Evolutionary conservation across 495 filamentous ascomycete species (phyloP), one percentile per base, ranked within the genome.

Genomic region (Jackrogersella minutella): DNA sequence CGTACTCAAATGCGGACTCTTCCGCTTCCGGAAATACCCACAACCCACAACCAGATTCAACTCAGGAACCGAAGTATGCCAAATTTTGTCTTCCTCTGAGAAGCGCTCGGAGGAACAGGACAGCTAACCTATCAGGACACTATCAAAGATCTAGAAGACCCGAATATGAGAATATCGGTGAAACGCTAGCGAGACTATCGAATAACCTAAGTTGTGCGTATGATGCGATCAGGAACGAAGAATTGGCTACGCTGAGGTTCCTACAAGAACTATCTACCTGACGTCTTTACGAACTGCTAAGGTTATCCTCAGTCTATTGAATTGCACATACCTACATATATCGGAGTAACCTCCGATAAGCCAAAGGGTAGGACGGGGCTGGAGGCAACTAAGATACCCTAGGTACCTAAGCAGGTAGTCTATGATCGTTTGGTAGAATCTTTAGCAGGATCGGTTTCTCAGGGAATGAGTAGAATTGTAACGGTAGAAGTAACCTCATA

Each of bases 1-100:
- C 66, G 3, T 64, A 64, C 21, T 44, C n/a, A n/a, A n/a, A 14
- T 11, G 16, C 19, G 1, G 58, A 61, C 8, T 17, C 16, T 14
- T 10, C 10, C 14, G 10, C 6, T 36, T 7, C 14, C 52, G 51
- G 0, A 14, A 9, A 9, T 10, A 3, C 11, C 33, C 8, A 36
- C 11, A 10, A 36, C 11, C 9, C n/a, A 10, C 33, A 44, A 8
- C 33, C 37, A 41, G 22, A 30, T 10, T 6, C 30, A 17, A 13
- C 41, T 9, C 57, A 22, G 22, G 8, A 50, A 5, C 5, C 5
- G 19, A 14, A 19, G n/a, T 2, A 13, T 6, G 16, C 16, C 9
- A 5, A 19, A 1, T 13, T 41, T 4, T 19, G 10, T 2, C 16
- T 41, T 3, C 11, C 33, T n/a, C 5, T 2, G 11, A 11, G 2